Conservation (phyloP, 805 yeast genomes). For the Sugiyamaella mastotermitis region DNA sequence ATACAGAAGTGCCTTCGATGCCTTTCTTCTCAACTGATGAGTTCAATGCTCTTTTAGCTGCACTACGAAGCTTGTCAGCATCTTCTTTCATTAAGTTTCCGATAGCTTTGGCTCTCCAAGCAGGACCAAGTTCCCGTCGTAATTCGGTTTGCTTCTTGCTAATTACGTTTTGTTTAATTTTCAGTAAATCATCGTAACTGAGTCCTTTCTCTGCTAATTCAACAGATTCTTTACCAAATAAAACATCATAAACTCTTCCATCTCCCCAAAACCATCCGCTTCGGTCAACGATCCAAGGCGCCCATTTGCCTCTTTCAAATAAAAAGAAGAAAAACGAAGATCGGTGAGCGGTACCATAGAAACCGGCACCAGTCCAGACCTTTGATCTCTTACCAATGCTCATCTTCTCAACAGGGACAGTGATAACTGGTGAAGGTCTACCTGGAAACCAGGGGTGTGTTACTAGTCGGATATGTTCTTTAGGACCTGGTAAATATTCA, state of each 20-base stretch:
- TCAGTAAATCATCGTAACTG: constrained; percentile 53
- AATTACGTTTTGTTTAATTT: constrained; percentile 42
- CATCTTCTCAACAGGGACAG: constrained; percentile 54
- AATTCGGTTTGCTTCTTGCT: constrained; percentile 45
- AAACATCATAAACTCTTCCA: constrained; percentile 73
- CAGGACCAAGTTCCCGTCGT: constrained; percentile 50
- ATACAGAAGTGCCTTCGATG: too few relatives aligned
- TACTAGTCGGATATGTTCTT: constrained; percentile 55
- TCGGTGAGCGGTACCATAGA: constrained; percentile 75
- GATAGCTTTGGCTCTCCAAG: constrained; percentile 51
- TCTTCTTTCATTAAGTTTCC: constrained; percentile 41
- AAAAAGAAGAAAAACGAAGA: constrained; percentile 68
- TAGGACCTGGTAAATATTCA: constrained; percentile 57
- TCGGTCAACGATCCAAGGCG: constrained; percentile 76
- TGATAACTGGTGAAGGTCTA: constrained; percentile 66
- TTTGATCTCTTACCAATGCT: constrained; percentile 55
- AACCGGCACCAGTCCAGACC: constrained; percentile 83
- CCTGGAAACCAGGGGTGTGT: constrained; percentile 75
- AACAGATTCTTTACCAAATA: constrained; percentile 77
- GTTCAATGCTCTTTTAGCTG: constrained; percentile 13
- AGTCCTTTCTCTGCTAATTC: constrained; percentile 70
- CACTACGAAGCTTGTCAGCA: constrained; percentile 25
- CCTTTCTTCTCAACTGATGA: too few relatives aligned
- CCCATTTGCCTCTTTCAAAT: constrained; percentile 47
- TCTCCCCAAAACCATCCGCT: constrained; percentile 92